Evolutionary conservation across 768 basidiomycete genomes (phyloP).

Genomic region (Hirschioporus abietinus): DNA sequence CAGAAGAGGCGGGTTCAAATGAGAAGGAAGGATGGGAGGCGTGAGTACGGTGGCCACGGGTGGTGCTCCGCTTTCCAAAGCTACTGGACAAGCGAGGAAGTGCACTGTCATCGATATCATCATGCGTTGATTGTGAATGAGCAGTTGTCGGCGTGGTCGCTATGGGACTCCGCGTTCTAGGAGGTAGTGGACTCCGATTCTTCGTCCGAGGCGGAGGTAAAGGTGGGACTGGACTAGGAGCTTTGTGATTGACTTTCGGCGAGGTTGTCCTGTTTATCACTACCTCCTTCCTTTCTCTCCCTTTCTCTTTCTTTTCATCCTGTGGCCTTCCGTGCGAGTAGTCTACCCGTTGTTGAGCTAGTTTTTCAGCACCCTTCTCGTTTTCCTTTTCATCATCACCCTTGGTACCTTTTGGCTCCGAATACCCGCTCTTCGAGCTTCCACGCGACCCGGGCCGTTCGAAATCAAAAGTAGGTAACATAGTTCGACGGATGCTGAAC

Average conservation of each 20-base stretch:
- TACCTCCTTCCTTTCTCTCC: background rate
- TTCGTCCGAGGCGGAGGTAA: background rate
- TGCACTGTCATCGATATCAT: background rate
- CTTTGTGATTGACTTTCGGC: background rate
- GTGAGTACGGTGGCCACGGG: background rate
- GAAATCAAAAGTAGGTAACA: constrained; percentile 75
- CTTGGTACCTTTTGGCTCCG: constrained; percentile 2
- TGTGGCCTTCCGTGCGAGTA: background rate
- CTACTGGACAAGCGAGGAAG: constrained; percentile 2
- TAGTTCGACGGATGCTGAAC: constrained; percentile 38
- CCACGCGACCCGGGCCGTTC: constrained; percentile 48
- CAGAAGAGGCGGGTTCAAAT: constrained; percentile 64
- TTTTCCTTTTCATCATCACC: constrained; percentile 1
- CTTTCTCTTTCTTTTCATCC: background rate
- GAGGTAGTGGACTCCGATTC: background rate
- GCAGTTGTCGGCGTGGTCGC: background rate
- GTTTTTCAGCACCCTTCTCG: background rate
- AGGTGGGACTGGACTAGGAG: constrained; percentile 1
- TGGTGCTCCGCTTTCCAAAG: background rate
- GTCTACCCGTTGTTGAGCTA: background rate
- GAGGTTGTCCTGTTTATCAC: background rate
- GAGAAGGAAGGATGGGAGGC: constrained; percentile 56
- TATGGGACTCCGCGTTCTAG: background rate
- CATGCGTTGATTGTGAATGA: background rate
- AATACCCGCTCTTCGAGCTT: constrained; percentile 3